Evolutionary conservation across 257 asterid genomes (phyloP), one percentile per base, ranked within the genome.

Genomic region (Penstemon newberryi): DNA sequence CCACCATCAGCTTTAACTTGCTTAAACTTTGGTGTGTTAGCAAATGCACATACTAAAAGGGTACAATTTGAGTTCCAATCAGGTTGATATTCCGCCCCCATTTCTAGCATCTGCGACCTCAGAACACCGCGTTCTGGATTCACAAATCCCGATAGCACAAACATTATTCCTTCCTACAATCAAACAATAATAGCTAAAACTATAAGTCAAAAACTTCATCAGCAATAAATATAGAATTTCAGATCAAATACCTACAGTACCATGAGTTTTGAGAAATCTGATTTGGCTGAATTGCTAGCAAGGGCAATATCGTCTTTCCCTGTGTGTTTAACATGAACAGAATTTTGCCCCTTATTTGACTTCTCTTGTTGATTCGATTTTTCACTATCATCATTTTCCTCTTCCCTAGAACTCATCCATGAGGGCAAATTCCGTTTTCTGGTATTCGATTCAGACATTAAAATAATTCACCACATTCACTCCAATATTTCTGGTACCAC

Each of bases 51-150:
- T 49, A 90, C 82, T 65, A 94, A 75, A 65, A 94, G 92, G 5
- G 97, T 90, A 81, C 93, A 88, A 43, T 81, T 70, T 3, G 95
- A 74, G 79, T 79, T 81, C 99, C 99, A 91, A 80, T 94, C 99
- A 39, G 89, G 87, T 73, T 87, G 95, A 80, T 81, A 94, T 53
- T 86, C 93, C 6, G 97, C 95, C 65, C 99, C 99, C 99, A 94
- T 89, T 79, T 89, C 97, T 74, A 94, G 77, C 78, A 92, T 91
- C 67, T 85, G 89, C 5, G 96, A 91, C 81, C 99, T 79, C 73
- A 94, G 71, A 46, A 71, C 66, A 38, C 91, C 93, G 0, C 96
- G 83, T 68, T 94, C 97, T 2, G 97, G 99, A 76, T 94, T 94
- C 75, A 94, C 96, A 82, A 94, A 89, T 37, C 99, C 99, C 3